A percentile compares a stretch with the other conserved stretches of the same genome.
Conservation (phyloP, 108 stramenopile genomes). For the Epithemia pelagica region DNA sequence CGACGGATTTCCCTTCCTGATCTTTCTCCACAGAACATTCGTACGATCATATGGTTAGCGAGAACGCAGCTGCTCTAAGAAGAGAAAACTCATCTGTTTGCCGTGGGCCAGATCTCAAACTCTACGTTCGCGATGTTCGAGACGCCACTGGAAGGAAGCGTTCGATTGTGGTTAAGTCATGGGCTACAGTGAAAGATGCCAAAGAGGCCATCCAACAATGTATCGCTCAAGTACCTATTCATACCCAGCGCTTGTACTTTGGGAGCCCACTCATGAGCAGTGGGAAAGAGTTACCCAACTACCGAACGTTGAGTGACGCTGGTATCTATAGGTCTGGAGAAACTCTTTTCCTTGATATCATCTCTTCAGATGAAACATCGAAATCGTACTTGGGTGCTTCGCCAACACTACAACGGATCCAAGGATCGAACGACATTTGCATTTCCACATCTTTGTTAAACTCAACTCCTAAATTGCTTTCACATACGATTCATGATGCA, state of each 20-base stretch:
- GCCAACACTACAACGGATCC: conserved; percentile 8
- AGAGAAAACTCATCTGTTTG: background rate
- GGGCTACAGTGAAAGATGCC: conserved; percentile 81
- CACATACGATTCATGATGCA: conserved; percentile 49
- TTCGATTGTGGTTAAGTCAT: conserved; percentile 62
- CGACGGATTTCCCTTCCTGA: background rate
- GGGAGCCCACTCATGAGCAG: conserved; percentile 61
- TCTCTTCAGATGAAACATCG: conserved; percentile 4
- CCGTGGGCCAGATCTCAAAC: conserved; percentile 55
- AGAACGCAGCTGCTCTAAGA: background rate
- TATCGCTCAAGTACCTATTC: conserved; percentile 57
- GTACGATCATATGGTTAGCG: background rate
- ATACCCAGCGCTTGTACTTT: conserved; percentile 65
- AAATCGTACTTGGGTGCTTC: background rate
- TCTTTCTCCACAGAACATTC: background rate
- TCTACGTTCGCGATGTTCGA: conserved; percentile 72
- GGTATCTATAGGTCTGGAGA: conserved; percentile 81
- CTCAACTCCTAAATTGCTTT: conserved; percentile 47
- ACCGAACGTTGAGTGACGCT: conserved; percentile 76
- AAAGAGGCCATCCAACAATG: conserved; percentile 58
- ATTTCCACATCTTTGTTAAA: conserved; percentile 64
- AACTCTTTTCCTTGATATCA: conserved; percentile 72
- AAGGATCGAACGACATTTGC: conserved; percentile 44
- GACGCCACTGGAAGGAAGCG: conserved; percentile 63
- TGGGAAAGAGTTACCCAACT: conserved; percentile 64